phyloP scores from a whole-genome alignment of 192 early-diverging fungal genomes.

The Pilobolus umbonatus region DNA sequence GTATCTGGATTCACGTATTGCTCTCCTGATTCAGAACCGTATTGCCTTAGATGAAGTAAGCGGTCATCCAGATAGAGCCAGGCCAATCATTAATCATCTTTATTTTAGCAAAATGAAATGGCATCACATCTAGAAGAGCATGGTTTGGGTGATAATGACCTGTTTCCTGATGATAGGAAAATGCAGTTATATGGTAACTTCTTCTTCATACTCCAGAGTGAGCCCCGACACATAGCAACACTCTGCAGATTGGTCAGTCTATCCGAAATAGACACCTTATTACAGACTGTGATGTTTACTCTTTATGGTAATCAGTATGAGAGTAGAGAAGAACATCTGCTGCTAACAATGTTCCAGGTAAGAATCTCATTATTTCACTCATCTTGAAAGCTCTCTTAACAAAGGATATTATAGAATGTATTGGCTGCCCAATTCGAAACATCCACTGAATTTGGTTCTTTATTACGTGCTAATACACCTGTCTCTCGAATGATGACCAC shows the following conservation, averaged over 20 bases:
- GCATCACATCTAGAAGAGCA: constrained; percentile 69
- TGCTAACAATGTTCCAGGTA: constrained; percentile 95
- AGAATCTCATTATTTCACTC: neutral
- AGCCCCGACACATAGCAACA: constrained; percentile 86
- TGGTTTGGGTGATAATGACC: constrained; percentile 27
- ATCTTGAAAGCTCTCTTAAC: neutral
- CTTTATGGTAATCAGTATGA: constrained; percentile 97
- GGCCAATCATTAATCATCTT: neutral
- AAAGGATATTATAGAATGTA: constrained; percentile 44
- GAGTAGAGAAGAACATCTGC: constrained; percentile 89
- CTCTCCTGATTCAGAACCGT: constrained; percentile 88
- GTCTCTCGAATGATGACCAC: constrained; percentile 99
- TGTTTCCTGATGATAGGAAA: constrained; percentile 78
- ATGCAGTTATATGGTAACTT: constrained; percentile 88
- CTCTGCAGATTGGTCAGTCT: constrained; percentile 80
- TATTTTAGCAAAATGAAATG: constrained; percentile 71
- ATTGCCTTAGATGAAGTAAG: constrained; percentile 88
- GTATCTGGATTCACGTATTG: constrained; percentile 89
- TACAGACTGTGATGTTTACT: constrained; percentile 96
- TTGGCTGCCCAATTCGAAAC: constrained; percentile 90
- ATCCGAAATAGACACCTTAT: constrained; percentile 86
- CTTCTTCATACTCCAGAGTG: constrained; percentile 87
- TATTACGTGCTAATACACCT: constrained; percentile 97
- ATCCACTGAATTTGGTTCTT: constrained; percentile 81
- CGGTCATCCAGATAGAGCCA: too few relatives aligned